Conservation (phyloP, 768 basidiomycete species). For the Suillus brevipes region DNA sequence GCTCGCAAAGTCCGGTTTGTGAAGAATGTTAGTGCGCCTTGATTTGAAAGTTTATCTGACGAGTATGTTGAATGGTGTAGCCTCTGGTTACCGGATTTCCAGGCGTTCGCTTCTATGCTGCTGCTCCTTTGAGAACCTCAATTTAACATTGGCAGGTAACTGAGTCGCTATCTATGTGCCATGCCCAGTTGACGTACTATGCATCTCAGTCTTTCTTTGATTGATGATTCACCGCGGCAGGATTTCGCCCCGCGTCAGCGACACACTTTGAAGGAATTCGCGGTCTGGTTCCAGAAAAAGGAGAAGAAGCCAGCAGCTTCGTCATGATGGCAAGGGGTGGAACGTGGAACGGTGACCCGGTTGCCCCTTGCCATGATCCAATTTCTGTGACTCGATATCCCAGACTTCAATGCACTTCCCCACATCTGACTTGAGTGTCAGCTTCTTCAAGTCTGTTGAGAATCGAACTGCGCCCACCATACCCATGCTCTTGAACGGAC, state of each 20-base stretch:
- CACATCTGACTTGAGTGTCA: no score
- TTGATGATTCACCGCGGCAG: conserved; percentile 78
- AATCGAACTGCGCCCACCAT: no score
- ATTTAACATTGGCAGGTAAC: conserved; percentile 82
- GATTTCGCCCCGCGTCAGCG: conserved; percentile 89
- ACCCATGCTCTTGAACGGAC: no score
- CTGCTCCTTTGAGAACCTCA: conserved; percentile 87
- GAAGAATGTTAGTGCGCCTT: conserved; percentile 59
- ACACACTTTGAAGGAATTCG: conserved; percentile 93
- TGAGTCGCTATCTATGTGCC: background rate
- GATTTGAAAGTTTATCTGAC: conserved; percentile 4
- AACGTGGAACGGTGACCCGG: no score
- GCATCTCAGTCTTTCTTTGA: conserved; percentile 64
- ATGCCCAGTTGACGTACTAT: conserved; percentile 6
- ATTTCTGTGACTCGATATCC: no score
- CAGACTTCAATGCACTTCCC: no score
- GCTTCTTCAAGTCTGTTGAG: no score
- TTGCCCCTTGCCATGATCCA: no score
- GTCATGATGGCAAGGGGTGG: no score
- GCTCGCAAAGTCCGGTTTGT: conserved; percentile 71
- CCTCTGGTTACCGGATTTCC: conserved; percentile 70
- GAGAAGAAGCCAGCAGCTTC: no score
- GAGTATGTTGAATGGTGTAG: conserved; percentile 36
- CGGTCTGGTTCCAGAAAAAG: conserved; percentile 33
- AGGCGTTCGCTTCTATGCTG: conserved; percentile 85